Conservation (phyloP, 305 asterid species). For the Plantago lanceolata region DNA sequence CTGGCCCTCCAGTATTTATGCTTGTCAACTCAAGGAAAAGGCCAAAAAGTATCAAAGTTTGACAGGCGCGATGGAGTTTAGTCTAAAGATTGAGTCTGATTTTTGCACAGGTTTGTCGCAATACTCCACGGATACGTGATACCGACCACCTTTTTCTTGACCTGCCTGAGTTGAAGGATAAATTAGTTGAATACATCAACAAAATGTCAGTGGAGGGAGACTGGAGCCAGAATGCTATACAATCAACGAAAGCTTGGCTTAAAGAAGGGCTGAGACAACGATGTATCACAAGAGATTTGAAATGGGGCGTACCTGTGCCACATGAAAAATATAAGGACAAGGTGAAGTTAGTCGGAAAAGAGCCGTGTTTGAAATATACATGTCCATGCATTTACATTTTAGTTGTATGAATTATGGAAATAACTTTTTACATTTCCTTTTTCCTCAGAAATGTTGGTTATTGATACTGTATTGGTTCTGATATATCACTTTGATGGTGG, state of each 20-base stretch:
- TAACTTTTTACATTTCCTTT: neutral
- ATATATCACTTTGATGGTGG: constrained; percentile 20
- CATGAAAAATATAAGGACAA: constrained; percentile 76
- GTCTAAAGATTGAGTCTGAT: constrained; percentile 27
- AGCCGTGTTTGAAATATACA: constrained; percentile 17
- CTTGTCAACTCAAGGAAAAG: neutral
- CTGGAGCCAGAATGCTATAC: constrained; percentile 97
- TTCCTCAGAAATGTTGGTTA: neutral
- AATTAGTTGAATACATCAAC: constrained; percentile 59
- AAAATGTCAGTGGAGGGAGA: constrained; percentile 74
- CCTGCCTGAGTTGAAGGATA: constrained; percentile 83
- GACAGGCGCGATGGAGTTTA: too few relatives aligned
- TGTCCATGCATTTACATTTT: neutral
- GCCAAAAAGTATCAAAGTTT: neutral
- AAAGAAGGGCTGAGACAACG: constrained; percentile 81
- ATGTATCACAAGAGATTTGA: constrained; percentile 91
- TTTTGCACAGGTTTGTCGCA: constrained; percentile 61
- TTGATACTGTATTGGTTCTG: neutral
- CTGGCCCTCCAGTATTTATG: neutral
- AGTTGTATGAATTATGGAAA: constrained; percentile 7
- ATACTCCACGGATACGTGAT: constrained; percentile 63
- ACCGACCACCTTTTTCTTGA: constrained; percentile 90
- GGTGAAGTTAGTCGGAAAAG: constrained; percentile 38
- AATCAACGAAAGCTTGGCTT: constrained; percentile 78
- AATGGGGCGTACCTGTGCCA: constrained; percentile 98